Conservation (phyloP, 805 yeast species). For the Vanderwaltozyma yarrowii region DNA sequence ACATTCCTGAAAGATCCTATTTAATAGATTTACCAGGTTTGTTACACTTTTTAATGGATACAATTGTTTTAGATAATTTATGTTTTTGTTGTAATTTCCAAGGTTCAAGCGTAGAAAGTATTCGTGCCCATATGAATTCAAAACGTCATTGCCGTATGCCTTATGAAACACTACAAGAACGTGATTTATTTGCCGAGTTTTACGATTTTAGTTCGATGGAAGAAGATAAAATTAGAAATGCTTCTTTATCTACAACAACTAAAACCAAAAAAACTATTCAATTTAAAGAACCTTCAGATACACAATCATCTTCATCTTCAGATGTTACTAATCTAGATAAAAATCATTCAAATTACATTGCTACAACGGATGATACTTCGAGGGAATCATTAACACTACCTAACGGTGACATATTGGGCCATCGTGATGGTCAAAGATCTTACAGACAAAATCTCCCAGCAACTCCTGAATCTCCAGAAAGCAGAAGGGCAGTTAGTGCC, state of each 20-base stretch:
- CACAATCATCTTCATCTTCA: too few relatives aligned
- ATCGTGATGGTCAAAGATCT: conserved; percentile 62
- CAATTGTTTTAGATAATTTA: conserved; percentile 71
- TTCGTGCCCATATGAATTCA: conserved; percentile 75
- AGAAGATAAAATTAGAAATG: conserved; percentile 10
- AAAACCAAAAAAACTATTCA: not conserved
- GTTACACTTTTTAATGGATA: conserved; percentile 64
- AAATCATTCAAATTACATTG: too few relatives aligned
- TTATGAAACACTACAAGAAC: conserved; percentile 72
- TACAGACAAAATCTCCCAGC: conserved; percentile 67
- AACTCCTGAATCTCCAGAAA: conserved; percentile 34
- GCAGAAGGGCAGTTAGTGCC: conserved; percentile 47
- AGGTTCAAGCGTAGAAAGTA: conserved; percentile 78
- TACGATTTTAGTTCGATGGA: conserved; percentile 72
- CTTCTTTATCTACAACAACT: not conserved
- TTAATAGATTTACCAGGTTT: conserved; percentile 63
- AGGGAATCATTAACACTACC: too few relatives aligned
- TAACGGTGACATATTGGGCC: conserved; percentile 71
- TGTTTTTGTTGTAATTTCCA: conserved; percentile 77
- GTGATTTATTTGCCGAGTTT: conserved; percentile 62
- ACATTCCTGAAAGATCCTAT: conserved; percentile 72
- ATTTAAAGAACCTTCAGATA: conserved; percentile 28
- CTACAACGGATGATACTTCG: too few relatives aligned
- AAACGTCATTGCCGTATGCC: conserved; percentile 88
- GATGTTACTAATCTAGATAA: too few relatives aligned